Base-by-base conservation (phyloP, 306 rosid genomes). In the Malus fusca region DNA sequence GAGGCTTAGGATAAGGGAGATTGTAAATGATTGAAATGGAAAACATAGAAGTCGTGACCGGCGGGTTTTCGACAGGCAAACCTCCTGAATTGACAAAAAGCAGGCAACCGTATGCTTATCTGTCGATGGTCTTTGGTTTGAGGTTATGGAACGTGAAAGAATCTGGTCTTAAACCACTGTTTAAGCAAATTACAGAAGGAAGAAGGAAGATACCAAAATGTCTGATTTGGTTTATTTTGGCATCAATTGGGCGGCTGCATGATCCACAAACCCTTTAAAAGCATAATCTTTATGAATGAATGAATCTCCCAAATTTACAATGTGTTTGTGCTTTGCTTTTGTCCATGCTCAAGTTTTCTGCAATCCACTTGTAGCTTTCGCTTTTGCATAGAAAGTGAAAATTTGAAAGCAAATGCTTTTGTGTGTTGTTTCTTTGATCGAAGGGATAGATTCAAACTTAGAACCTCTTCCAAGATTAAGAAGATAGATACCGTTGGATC, bases 161-260 rank as follows among this genome's bases (percentile, higher is more conserved):
- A 82, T 72, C 78, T 70, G 60, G 30, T 78, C 37, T 21, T 48
- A 69, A 33, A 69, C 25, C 5, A 30, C 55, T 58, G 69, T 23
- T 72, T 30, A 77, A 66, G 83, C 55, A 70, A 65, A 44, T 66
- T 26, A n/a, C 35, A 71, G 56, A 70, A 22, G 18, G 33, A 44
- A 64, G 30, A 74, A 72, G 19, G 48, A 65, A 40, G 62, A 78
- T 75, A 13, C 73, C 78, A 14, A 51, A 9, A 64, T 56, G 56
- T 23, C 55, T 23, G 30, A 71, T 64, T 40, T 6, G 73, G 67
- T 48, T 44, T 76, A 58, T 77, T 72, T n/a, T 21, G 11, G 28
- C 42, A 18, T 23, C 56, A 25, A 12, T 42, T 59, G 65, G 77
- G 43, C 60, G 42, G 77, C 59, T 25, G 55, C 68, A 15, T 58